These are phyloP conservation scores for Kondoa subrosea DNA, from an alignment of 768 basidiomycete genomes.

Conservation along the genomic window DNA sequence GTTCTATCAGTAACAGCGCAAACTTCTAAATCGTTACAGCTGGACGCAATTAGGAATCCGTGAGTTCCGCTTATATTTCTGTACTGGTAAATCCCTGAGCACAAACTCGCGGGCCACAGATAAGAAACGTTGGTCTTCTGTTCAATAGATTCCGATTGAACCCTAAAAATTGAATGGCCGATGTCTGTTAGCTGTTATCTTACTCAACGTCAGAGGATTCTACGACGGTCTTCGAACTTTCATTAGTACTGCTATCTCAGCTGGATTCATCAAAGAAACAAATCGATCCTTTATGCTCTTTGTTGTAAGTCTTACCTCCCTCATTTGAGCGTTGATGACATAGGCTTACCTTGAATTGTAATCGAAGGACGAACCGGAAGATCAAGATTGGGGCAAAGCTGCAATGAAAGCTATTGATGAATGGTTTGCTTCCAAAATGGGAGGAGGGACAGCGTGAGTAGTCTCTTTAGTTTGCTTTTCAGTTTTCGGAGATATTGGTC, in stretches of 20 bases:
- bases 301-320: constrained; percentile 45
- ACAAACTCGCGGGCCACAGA: constrained; percentile 5
- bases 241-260: constrained; percentile 47
- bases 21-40: background rate
- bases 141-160: background rate
- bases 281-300: constrained; percentile 53
- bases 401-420: constrained; percentile 46
- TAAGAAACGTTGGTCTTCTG: constrained; percentile 16
- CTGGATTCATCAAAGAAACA: constrained; percentile 49
- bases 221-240: constrained; percentile 66
- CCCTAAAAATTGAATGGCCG: background rate
- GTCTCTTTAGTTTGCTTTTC: background rate
- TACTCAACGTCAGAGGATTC: constrained; percentile 70
- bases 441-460: constrained; percentile 12
- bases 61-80: constrained; percentile 27
- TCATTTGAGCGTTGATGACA: background rate
- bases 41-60: constrained; percentile 89
- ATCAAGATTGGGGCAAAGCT: constrained; percentile 63
- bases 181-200: constrained; percentile 43
- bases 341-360: background rate
- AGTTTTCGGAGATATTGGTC: too few species aligned
- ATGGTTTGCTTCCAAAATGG: constrained; percentile 36
- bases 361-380: constrained; percentile 38
- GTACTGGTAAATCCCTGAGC: background rate
- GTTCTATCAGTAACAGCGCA: background rate